Base-by-base conservation (phyloP, 805 yeast genomes). In the Lipomyces yamadae region DNA sequence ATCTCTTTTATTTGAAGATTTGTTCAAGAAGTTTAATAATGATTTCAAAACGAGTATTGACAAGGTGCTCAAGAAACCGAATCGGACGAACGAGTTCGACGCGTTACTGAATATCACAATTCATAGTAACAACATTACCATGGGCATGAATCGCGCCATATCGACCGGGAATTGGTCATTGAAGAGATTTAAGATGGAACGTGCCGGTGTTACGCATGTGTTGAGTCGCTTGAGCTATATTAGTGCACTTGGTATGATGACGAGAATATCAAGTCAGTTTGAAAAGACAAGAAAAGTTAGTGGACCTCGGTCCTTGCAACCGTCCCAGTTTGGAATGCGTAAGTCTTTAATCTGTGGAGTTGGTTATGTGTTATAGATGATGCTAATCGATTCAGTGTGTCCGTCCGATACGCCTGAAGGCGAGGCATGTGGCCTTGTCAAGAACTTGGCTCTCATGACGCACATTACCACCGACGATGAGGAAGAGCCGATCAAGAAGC, bases 321-420 rank as follows among this genome's bases (percentile, higher is more conserved):
- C 99, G 10, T 95, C 99, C 1, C 99, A 95, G 81, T 95, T 95
- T 78, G 99, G 99, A 77, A 95, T 95, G 98, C 83, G 67, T 66
- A 66, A 56, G 69, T 56, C 2, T n/a, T 6, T 24, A 15, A 53
- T 53, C n/a, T 34, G 11, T 32, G 7, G 42, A 39, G 13, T 45
- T 5, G 11, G n/a, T 15, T 4, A 37, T 32, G 37, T 8, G 18
- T 6, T n/a, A 11, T 10, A 32, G 13, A 10, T 29, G 13, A 10
- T 29, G 33, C 58, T 58, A 34, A 53, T 24, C 18, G 8, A 34
- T 3, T n/a, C n/a, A 66, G 67, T 95, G 67, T 95, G 99, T 83
- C 92, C 98, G 5, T 91, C 98, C 0, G 99, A 95, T 84, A 95
- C 99, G 0, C 99, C 99, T 0, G 99, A 95, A 84, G 99, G 99